Conservation (phyloP, 2,329 filamentous ascomycete species). For the Juglanconis juglandina region DNA sequence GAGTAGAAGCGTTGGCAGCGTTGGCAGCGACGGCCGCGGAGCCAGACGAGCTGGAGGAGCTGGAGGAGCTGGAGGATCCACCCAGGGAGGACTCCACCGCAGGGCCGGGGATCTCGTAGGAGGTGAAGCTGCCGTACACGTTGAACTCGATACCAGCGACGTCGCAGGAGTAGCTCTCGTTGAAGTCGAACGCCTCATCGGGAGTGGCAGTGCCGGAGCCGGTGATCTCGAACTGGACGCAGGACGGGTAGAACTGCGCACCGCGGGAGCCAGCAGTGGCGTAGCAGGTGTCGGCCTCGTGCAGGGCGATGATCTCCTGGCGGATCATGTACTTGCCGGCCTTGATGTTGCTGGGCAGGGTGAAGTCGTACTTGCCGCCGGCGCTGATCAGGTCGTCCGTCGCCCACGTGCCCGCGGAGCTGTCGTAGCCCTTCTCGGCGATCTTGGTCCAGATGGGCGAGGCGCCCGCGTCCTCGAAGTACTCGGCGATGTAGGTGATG, state of each 20-base stretch:
- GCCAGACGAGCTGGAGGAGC: conserved; percentile 19
- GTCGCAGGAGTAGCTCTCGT: conserved; percentile 15
- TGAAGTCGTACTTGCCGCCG: conserved; percentile 41
- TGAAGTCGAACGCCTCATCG: conserved; percentile 34
- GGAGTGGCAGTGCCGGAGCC: conserved; percentile 31
- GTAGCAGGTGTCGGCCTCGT: conserved; percentile 36
- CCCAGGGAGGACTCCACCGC: conserved; percentile 22
- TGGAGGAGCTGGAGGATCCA: conserved; percentile 7
- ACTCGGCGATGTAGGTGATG: conserved; percentile 61
- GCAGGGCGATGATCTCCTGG: conserved; percentile 47
- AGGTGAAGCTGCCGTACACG: conserved; percentile 19
- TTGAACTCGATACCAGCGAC: conserved; percentile 26
- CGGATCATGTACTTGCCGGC: conserved; percentile 42
- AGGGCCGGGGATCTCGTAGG: conserved; percentile 27
- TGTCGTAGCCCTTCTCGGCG: conserved; percentile 49
- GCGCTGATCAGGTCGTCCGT: conserved; percentile 44
- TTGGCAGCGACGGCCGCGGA: conserved; percentile 15
- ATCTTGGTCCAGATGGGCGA: conserved; percentile 59
- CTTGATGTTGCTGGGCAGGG: conserved; percentile 35
- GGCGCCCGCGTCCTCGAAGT: conserved; percentile 54
- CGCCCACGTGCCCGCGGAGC: conserved; percentile 48
- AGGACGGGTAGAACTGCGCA: conserved; percentile 48
- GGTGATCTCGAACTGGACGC: conserved; percentile 41
- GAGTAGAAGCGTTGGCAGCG: background rate
- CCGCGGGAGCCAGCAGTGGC: conserved; percentile 36